Evolutionary conservation across 306 rosid genomes (phyloP), one percentile per base, ranked within the genome.

Genomic region (Acacia crassicarpa): DNA sequence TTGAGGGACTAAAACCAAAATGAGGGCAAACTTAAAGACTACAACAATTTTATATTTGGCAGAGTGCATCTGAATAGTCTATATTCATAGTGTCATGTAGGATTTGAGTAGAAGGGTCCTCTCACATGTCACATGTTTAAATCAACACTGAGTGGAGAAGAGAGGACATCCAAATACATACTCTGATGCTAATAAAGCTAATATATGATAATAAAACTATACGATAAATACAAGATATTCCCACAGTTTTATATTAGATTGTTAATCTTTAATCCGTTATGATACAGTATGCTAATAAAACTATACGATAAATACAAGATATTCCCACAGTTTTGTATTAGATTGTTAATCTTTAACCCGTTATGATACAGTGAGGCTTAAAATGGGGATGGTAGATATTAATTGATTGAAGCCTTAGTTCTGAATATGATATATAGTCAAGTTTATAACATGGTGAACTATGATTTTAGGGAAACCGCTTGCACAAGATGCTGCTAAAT

Each of bases 401-500:
- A 27, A 27, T 27, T 27, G 27, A 27, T 27, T 27, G 27, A 27
- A 27, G 27, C 30, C 41, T 15, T 77, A 30, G 48, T 62, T 74
- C 48, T 43, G 23, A 59, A 45, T 51, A 40, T 33, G 66, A 67
- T 61, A 61, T 11, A 27, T 56, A 44, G 22, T 79, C 78, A 53
- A 67, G 74, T 74, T 85, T 41, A 76, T 68, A 54, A 83, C 85
- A 66, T 43, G 48, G 41, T 58, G 76, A 48, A 20, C 61, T 23
- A 44, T 75, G 77, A 82, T 83, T 83, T 74, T 80, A 96, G 98
- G 99, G 98, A 67, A 93, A 89, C 51, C 98, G 99, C 86, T 86
- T 95, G 88, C 94, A 95, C 89, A 95, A 93, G 88, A 94, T 90
- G 84, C 89, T 95, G 65, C 88, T 89, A 82, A 86, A 40, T 85